A percentile compares a stretch with the other conserved stretches of the same genome.
Conservation (phyloP, 352 stramenopile species). For the Peronosclerospora sorghi region DNA sequence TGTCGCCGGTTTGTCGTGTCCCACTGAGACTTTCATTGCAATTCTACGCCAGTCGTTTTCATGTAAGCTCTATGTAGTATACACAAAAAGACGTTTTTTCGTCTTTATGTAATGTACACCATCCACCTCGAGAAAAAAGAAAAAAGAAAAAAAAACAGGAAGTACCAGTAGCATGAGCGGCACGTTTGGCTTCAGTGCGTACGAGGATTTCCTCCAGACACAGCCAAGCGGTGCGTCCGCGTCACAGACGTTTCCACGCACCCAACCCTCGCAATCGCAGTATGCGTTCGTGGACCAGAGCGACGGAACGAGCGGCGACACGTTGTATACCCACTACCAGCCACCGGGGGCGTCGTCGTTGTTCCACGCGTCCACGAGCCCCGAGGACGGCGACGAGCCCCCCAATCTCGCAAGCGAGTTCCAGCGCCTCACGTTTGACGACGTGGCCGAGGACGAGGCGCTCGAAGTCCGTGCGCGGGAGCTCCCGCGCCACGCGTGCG, state of each 20-base stretch:
- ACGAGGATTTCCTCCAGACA: constrained; percentile 48
- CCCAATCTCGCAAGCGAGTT: constrained; percentile 36
- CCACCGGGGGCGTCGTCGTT: constrained; percentile 8
- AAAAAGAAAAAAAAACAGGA: neutral
- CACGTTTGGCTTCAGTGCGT: constrained; percentile 35
- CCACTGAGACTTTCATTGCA: no score
- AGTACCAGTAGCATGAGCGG: constrained; percentile 18
- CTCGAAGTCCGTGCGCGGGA: constrained; percentile 60
- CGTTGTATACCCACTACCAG: constrained; percentile 64
- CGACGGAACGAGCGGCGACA: constrained; percentile 21
- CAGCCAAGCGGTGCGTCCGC: constrained; percentile 37
- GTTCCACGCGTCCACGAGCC: constrained; percentile 20
- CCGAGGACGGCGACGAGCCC: constrained; percentile 17
- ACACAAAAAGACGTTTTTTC: no score
- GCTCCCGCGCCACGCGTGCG: constrained; percentile 87
- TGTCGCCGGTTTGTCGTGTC: no score
- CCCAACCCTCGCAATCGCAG: constrained; percentile 32
- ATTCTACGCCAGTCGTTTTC: no score
- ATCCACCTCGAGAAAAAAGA: neutral
- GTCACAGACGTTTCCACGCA: constrained; percentile 33
- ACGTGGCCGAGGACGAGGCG: constrained; percentile 53
- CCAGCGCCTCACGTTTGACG: constrained; percentile 56
- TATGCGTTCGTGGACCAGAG: constrained; percentile 65
- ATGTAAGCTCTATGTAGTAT: no score
- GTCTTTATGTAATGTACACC: no score